Base-by-base conservation (phyloP, 371 early-diverging fungal species). In the Apophysomyces ossiformis region DNA sequence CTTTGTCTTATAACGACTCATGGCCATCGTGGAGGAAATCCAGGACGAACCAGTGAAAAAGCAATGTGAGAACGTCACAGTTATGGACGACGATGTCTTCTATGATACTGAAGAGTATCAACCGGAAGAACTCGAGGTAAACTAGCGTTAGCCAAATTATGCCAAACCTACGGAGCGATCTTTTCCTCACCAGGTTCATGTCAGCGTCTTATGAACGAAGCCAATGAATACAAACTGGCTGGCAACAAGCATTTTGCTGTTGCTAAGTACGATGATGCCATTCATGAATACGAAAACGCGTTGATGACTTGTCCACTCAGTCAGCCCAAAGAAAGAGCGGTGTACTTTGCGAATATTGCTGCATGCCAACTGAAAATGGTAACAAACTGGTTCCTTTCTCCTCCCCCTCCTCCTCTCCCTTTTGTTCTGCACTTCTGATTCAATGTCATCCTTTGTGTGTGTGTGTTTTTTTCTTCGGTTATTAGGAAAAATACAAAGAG, bases 341-440 rank as follows among this genome's bases (percentile, higher is more conserved):
- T 90, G 1, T 88, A 83, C 61, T 81, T 82, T 66, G 75, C 81
- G 39, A 92, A 92, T 60, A 87, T 90, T 56, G 90, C 87, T 36
- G 90, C 92, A 3, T 92, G 90, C 65, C 73, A 89, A 56, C 69
- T 90, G 61, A 87, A 89, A 69, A 69, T 79, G 71, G 88, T 82
- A 78, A 70, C 12, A 9, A 32, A 56, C 3, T 9, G 37, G 12
- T 1, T 54, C 60, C 15, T 58, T 39, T 60, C 43, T n/a, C 12
- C 9, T 26, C 15, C 26, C 6, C 54, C n/a, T 57, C 37, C 38
- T 41, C 11, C 7, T 66, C 21, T 45, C 18, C 65, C 32, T 3
- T 2, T 26, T 26, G 3, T 1, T 26, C 32, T 26, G 32, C 2
- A 26, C 32, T 26, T 26, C 32, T 26, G 2, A 26, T 26, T 26